A percentile compares a stretch with the other conserved stretches of the same genome.
Conservation (phyloP, 768 basidiomycete species). For the Hericium alpestre region DNA sequence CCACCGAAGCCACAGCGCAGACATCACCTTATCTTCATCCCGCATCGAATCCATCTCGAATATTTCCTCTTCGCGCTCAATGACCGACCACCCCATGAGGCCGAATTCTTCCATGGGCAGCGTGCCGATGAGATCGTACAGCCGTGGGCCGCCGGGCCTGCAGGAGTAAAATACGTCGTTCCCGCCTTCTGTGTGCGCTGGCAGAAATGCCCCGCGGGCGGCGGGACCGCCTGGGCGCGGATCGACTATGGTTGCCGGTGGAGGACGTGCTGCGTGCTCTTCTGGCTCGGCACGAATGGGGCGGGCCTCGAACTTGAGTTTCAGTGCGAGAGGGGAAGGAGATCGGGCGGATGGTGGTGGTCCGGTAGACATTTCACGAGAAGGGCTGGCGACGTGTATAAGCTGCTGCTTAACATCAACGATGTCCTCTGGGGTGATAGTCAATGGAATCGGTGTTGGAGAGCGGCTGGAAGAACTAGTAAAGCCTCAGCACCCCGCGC, state of each 20-base stretch:
- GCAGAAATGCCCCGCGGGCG: constrained; percentile 39
- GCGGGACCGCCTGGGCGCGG: constrained; percentile 25
- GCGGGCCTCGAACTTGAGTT: too few relatives aligned
- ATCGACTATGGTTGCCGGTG: neutral
- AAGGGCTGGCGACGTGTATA: too few relatives aligned
- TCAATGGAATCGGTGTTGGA: too few relatives aligned
- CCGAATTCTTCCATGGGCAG: constrained; percentile 55
- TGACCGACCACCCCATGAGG: constrained; percentile 53
- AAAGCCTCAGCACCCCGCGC: too few relatives aligned
- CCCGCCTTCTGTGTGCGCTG: constrained; percentile 25
- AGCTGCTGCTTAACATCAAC: too few relatives aligned
- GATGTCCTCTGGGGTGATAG: too few relatives aligned
- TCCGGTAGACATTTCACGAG: too few relatives aligned
- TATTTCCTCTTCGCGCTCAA: constrained; percentile 68
- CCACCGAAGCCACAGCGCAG: constrained; percentile 71
- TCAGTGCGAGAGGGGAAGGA: too few relatives aligned
- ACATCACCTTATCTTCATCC: constrained; percentile 73
- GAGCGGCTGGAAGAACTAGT: too few relatives aligned
- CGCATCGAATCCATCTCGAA: constrained; percentile 60
- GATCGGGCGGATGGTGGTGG: too few relatives aligned
- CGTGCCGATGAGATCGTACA: constrained; percentile 55
- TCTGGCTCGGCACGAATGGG: too few relatives aligned
- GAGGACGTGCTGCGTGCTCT: too few relatives aligned
- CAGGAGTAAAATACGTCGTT: constrained; percentile 41
- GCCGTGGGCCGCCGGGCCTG: constrained; percentile 51